Conservation (phyloP, 2,329 filamentous ascomycete genomes). For the Leptographium lundbergii region DNA sequence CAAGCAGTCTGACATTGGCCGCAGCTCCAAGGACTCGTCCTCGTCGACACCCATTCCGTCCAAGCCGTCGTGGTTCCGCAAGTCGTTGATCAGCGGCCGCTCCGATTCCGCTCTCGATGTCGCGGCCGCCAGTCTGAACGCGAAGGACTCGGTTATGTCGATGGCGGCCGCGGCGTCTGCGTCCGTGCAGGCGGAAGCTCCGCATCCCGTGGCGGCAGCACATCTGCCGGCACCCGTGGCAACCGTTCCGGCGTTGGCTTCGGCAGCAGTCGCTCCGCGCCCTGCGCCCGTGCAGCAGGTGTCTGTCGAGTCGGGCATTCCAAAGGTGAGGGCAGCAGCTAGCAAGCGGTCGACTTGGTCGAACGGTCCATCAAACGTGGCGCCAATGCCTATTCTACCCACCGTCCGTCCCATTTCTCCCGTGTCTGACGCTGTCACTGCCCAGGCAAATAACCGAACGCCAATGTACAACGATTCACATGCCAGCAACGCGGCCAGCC, state of each 20-base stretch:
- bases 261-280: slow-evolving; percentile 19
- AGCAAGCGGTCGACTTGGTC: slow-evolving; percentile 89
- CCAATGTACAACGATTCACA: slow-evolving; percentile 40
- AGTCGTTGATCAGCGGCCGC: slow-evolving; percentile 69
- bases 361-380: slow-evolving; percentile 64
- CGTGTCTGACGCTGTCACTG: slow-evolving; percentile 85
- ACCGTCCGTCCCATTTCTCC: slow-evolving; percentile 92
- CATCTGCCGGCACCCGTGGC: neutral
- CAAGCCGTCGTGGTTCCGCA: slow-evolving; percentile 94
- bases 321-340: slow-evolving; percentile 38
- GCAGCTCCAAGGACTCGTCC: slow-evolving; percentile 50
- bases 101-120: slow-evolving; percentile 52
- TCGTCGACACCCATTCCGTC: slow-evolving; percentile 48
- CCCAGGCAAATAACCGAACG: slow-evolving; percentile 62
- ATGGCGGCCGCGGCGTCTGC: neutral
- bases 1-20: slow-evolving; percentile 76
- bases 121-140: slow-evolving; percentile 17
- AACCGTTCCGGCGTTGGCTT: slow-evolving; percentile 9
- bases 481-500: slow-evolving; percentile 23
- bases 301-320: slow-evolving; percentile 25
- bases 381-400: slow-evolving; percentile 90
- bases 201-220: neutral
- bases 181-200: neutral
- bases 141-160: slow-evolving; percentile 2
- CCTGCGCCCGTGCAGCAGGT: slow-evolving; percentile 28